Evolutionary conservation across 2,329 filamentous ascomycete genomes (phyloP), one percentile per base, ranked within the genome.

Genomic region (Xylaria sp.): DNA sequence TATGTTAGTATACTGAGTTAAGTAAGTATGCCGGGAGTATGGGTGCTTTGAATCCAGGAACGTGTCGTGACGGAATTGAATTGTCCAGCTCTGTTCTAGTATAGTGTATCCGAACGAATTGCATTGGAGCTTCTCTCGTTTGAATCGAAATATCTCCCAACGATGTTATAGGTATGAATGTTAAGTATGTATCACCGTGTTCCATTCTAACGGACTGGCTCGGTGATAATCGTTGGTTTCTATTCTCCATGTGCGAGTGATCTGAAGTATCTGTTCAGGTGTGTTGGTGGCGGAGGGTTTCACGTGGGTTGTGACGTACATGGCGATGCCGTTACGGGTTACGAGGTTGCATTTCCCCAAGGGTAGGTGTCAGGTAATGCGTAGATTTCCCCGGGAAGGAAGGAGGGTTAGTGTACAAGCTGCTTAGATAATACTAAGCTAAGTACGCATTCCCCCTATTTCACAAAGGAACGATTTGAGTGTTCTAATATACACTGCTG

Each of bases 361-460:
- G 73, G 73, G 71, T 68, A 64, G 60, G 73, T 75, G 47, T 75
- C 73, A 75, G 73, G 73, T 74, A 67, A 71, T 63, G 69, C 72
- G 60, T 31, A 44, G 49, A 38, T 56, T 47, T 60, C 29, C 49
- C 62, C 55, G 58, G 49, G 17, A 53, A 5, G n/a, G 36, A 45
- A 58, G 60, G 42, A 5, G 42, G 10, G 42, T 22, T 38, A 39
- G 9, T 49, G 27, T 65, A 61, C 49, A 44, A 36, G 61, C 58
- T 68, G 69, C 70, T 69, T 71, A 71, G 57, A 44, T 64, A 64
- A 64, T 47, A 59, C n/a, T 15, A 29, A 13, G 15, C 45, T 50
- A 39, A 5, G 13, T 29, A 27, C 49, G 27, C 10, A 31, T 36
- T 55, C 25, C n/a, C 17, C 22, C 36, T 42, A 42, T 29, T 22